These are phyloP conservation scores for Candida sojae DNA, from an alignment of 1,139 yeast species.

Conservation along the genomic window DNA sequence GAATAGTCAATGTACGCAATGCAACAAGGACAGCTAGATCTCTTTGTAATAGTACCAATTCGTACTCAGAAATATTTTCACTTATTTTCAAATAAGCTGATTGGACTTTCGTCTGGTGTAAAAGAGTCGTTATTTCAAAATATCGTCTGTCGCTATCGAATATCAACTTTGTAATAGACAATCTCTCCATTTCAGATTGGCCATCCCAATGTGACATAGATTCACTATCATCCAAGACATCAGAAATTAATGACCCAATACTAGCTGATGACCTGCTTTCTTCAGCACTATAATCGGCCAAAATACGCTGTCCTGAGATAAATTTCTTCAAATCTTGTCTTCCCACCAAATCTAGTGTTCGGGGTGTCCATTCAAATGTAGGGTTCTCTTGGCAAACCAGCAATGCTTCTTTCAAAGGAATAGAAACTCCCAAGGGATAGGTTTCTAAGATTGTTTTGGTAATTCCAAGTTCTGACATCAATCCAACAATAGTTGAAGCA, in stretches of 20 bases:
- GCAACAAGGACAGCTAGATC: slow-evolving; percentile 66
- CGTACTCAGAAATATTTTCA: slow-evolving; percentile 54
- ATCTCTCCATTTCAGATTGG: slow-evolving; percentile 65
- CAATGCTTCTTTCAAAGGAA: slow-evolving; percentile 66
- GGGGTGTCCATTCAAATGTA: slow-evolving; percentile 47
- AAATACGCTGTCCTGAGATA: neutral
- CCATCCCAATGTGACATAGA: slow-evolving; percentile 63
- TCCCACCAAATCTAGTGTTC: slow-evolving; percentile 62
- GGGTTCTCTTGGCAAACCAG: slow-evolving; percentile 59
- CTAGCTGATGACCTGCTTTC: slow-evolving; percentile 32
- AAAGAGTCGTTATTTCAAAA: slow-evolving; percentile 68
- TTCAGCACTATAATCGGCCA: slow-evolving; percentile 4
- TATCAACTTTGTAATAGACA: slow-evolving; percentile 66
- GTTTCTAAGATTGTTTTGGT: slow-evolving; percentile 59
- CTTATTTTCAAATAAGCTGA: slow-evolving; percentile 42
- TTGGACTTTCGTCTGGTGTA: slow-evolving; percentile 73
- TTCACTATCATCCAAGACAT: slow-evolving; percentile 50
- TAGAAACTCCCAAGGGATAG: slow-evolving; percentile 69
- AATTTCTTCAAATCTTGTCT: slow-evolving; percentile 55
- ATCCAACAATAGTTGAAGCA: slow-evolving; percentile 54
- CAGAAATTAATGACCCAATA: slow-evolving; percentile 48
- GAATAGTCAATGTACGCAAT: slow-evolving; percentile 72
- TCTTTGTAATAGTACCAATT: slow-evolving; percentile 58
- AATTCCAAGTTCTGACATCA: slow-evolving; percentile 59
- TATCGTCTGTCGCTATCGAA: slow-evolving; percentile 80